These are phyloP conservation scores for Pseudogymnoascus sp. DNA, from an alignment of 2,329 filamentous ascomycete species.

Conservation along the genomic window DNA sequence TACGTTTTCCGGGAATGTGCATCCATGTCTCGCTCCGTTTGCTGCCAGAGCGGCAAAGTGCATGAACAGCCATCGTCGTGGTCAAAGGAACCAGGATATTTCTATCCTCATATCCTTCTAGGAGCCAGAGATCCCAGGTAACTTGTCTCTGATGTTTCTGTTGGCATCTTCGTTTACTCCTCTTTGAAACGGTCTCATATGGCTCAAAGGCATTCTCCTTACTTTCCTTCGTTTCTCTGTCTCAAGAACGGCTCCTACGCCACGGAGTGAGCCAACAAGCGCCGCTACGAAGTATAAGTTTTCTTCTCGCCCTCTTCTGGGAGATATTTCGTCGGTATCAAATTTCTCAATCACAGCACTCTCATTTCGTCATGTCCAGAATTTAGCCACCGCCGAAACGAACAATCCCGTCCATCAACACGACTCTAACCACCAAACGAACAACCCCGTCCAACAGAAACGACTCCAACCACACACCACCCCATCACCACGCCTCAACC, in stretches of 20 bases:
- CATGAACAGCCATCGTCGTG: not conserved
- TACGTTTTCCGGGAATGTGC: not conserved
- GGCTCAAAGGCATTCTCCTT: constrained; percentile 1
- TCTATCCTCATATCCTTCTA: not conserved
- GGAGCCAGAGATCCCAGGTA: not conserved
- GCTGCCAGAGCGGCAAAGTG: not conserved
- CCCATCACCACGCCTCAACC: not conserved
- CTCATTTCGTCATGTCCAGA: not conserved
- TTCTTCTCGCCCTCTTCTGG: not conserved
- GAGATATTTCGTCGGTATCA: not conserved
- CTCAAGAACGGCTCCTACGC: not conserved
- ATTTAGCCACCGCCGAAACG: not conserved
- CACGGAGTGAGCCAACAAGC: not conserved
- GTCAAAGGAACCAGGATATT: not conserved
- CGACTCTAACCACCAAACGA: not conserved
- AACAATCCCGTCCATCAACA: not conserved
- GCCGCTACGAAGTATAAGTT: not conserved
- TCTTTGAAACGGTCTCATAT: not conserved
- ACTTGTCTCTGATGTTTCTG: not conserved
- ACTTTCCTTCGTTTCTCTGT: constrained; percentile 1
- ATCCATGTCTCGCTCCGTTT: constrained; percentile 1
- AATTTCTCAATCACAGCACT: not conserved
- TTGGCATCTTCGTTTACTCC: not conserved
- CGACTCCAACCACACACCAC: not conserved
- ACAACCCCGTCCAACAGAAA: not conserved